Conservation (phyloP, 768 basidiomycete species). For the Auricularia cornea region DNA sequence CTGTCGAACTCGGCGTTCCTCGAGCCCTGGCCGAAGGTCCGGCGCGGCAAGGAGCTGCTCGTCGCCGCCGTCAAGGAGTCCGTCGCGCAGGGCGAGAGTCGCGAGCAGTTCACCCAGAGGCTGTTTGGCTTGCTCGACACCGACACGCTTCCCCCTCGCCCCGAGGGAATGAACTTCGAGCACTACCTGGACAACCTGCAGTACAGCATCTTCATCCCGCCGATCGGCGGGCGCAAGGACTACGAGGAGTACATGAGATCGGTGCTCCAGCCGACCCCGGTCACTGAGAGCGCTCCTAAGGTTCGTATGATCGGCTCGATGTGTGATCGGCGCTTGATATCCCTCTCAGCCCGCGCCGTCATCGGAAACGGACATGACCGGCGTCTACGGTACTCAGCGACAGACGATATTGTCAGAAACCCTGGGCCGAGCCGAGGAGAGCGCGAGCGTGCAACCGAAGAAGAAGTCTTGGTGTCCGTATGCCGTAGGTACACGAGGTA, state of each 20-base stretch:
- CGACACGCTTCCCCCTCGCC: background rate
- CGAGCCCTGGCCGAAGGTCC: background rate
- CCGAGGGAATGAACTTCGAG: background rate
- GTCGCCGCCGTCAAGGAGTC: background rate
- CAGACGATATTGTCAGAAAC: too few relatives aligned
- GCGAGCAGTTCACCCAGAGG: background rate
- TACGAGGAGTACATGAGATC: background rate
- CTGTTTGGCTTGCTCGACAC: background rate
- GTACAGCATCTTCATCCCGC: background rate
- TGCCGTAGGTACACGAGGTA: too few relatives aligned
- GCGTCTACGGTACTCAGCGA: background rate
- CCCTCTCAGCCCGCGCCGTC: background rate
- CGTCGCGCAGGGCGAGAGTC: background rate
- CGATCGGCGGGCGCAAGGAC: background rate
- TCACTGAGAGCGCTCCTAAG: background rate
- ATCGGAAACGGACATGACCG: background rate
- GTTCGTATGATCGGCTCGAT: background rate
- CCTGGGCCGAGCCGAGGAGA: too few relatives aligned
- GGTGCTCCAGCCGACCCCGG: background rate
- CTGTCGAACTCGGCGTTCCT: background rate
- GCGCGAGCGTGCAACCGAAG: too few relatives aligned
- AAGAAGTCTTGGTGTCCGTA: too few relatives aligned
- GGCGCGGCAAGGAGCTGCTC: background rate
- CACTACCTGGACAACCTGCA: background rate
- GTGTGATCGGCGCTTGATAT: too few relatives aligned